Evolutionary conservation across 2,329 filamentous ascomycete species (phyloP).

Genomic region (Albifimbria verrucaria): DNA sequence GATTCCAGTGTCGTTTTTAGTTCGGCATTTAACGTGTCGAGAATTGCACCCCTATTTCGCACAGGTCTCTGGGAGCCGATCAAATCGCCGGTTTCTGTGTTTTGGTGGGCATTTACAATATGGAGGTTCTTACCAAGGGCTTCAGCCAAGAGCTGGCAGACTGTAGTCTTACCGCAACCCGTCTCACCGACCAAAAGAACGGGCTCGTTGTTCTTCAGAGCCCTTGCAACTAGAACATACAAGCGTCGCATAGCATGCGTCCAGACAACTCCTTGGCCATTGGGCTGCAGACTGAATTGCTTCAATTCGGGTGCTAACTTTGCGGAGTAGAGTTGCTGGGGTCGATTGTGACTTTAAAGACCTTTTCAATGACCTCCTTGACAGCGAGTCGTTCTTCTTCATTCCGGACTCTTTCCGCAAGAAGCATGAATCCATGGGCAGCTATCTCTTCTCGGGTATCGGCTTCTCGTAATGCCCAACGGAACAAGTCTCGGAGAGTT

Average conservation of each 20-base stretch:
- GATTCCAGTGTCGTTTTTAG: conserved; percentile 45
- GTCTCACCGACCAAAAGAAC: conserved; percentile 95
- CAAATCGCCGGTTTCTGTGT: conserved; percentile 94
- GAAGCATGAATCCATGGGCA: conserved; percentile 90
- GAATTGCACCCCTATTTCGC: conserved; percentile 74
- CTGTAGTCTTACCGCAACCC: conserved; percentile 95
- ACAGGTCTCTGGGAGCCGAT: conserved; percentile 94
- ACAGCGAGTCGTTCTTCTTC: conserved; percentile 81
- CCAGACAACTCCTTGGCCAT: conserved; percentile 76
- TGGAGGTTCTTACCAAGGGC: conserved; percentile 72
- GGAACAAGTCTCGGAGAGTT: conserved; percentile 89
- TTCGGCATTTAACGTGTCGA: conserved; percentile 62
- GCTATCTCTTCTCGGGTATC: conserved; percentile 87
- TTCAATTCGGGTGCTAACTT: conserved; percentile 53
- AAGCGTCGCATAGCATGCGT: conserved; percentile 90
- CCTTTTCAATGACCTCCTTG: conserved; percentile 81
- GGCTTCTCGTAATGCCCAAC: conserved; percentile 85
- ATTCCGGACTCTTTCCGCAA: conserved; percentile 93
- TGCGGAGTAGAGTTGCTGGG: conserved; percentile 70
- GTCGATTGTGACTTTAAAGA: conserved; percentile 84
- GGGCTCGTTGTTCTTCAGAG: conserved; percentile 86
- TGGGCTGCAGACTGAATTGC: conserved; percentile 41
- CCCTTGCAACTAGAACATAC: conserved; percentile 83
- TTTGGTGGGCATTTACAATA: conserved; percentile 96
- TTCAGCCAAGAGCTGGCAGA: conserved; percentile 88